phyloP scores from a whole-genome alignment of 148 eudicot species.

The Silene conica region DNA sequence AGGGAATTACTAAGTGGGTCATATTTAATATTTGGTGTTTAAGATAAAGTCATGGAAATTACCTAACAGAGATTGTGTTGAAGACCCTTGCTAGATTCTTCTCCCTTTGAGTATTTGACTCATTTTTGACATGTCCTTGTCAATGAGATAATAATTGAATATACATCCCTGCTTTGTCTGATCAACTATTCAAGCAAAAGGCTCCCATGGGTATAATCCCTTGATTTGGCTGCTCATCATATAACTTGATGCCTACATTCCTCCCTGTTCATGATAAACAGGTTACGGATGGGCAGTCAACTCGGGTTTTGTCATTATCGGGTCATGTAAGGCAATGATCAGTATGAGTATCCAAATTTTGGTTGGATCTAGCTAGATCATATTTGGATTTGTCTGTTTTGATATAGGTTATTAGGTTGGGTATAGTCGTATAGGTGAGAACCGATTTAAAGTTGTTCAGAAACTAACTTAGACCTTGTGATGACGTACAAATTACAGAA shows the following conservation, averaged over 20 bases:
- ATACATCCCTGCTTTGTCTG: constrained; percentile 11
- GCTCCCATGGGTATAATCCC: background rate
- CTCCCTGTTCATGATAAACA: background rate
- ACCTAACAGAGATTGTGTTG: constrained; percentile 26
- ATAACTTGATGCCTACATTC: background rate
- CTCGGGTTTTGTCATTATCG: too few species aligned
- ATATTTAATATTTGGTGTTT: background rate
- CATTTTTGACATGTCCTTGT: constrained; percentile 15
- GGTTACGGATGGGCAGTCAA: too few species aligned
- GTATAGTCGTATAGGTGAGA: too few species aligned
- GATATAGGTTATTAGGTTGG: too few species aligned
- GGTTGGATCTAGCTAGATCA: too few species aligned
- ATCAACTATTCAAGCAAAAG: constrained; percentile 3
- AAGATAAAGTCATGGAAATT: constrained; percentile 18
- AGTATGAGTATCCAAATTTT: too few species aligned
- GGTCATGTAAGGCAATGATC: too few species aligned
- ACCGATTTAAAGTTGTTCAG: background rate
- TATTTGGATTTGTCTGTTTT: too few species aligned
- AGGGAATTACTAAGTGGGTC: constrained; percentile 10
- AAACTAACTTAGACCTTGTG: background rate
- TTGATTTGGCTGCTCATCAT: background rate
- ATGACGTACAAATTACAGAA: constrained; percentile 34
- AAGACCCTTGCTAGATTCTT: constrained; percentile 26
- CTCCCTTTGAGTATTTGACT: constrained; percentile 6
- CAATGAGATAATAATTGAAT: constrained; percentile 12